Percentiles rank a stretch among this genome's conserved stretches.
phyloP scores from a whole-genome alignment of 208 protist species.

The Herpetomonas tarakana region DNA sequence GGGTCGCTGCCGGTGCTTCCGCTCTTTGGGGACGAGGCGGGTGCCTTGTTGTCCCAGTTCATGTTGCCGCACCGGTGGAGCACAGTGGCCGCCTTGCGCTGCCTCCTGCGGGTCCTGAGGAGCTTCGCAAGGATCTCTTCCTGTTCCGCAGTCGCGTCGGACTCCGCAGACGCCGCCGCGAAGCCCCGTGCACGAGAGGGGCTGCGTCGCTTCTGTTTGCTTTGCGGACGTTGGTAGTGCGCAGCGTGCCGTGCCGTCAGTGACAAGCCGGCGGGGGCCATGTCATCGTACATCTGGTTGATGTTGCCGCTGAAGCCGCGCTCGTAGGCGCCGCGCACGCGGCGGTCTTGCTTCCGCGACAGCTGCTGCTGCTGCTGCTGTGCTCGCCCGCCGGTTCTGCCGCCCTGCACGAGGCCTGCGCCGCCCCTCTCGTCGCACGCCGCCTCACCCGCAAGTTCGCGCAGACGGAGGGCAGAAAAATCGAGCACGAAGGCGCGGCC shows the following conservation, averaged over 20 bases:
- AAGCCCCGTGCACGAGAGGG: no score
- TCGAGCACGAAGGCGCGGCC: slow-evolving; percentile 69
- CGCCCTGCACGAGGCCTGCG: slow-evolving; percentile 6
- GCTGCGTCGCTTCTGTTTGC: no score
- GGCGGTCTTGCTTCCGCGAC: not conserved
- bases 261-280: no score
- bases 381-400: not conserved
- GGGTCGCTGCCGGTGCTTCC: no score
- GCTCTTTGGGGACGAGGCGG: no score
- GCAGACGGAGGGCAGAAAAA: slow-evolving; percentile 21
- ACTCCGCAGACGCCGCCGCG: no score
- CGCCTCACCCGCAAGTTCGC: not conserved
- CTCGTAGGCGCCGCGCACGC: not conserved
- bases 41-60: not conserved
- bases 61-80: not conserved
- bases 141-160: not conserved
- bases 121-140: not conserved
- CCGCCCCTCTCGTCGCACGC: slow-evolving; percentile 4
- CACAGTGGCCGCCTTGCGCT: not conserved
- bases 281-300: not conserved
- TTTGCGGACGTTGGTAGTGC: no score
- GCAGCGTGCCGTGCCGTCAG: no score
- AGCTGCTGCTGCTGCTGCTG: slow-evolving; percentile 2
- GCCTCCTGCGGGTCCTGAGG: not conserved
- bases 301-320: not conserved